phyloP scores from a whole-genome alignment of 495 filamentous ascomycete genomes.

The Hypoxylon trugodes region DNA sequence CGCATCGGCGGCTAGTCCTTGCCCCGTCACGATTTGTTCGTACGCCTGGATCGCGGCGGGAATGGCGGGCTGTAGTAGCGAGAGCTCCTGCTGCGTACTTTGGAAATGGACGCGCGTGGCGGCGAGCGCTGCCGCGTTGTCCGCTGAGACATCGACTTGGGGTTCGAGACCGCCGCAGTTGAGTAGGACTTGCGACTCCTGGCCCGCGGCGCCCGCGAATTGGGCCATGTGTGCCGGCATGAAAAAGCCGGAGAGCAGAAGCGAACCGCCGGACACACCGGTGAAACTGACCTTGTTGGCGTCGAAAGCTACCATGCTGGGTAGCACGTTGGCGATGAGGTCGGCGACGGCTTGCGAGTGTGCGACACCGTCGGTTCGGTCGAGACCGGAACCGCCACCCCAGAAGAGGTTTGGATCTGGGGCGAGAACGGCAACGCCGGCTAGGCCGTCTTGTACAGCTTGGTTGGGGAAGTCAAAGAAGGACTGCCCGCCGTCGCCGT shows the following conservation, averaged over 20 bases:
- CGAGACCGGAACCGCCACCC: constrained; percentile 57
- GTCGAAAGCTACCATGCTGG: constrained; percentile 57
- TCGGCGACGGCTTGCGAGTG: constrained; percentile 57
- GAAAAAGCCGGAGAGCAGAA: constrained; percentile 59
- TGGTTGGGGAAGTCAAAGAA: constrained; percentile 66
- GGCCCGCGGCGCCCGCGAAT: constrained; percentile 43
- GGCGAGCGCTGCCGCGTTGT: constrained; percentile 43
- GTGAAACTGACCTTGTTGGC: constrained; percentile 55
- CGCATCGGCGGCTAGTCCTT: constrained; percentile 46
- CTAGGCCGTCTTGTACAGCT: constrained; percentile 53
- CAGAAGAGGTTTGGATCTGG: constrained; percentile 61
- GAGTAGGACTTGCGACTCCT: constrained; percentile 51
- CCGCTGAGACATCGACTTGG: constrained; percentile 52
- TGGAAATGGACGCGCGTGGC: constrained; percentile 58
- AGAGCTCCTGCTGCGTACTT: constrained; percentile 56
- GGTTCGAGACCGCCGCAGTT: constrained; percentile 59
- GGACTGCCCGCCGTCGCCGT: constrained; percentile 64
- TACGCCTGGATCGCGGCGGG: constrained; percentile 58
- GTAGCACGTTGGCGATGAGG: constrained; percentile 50
- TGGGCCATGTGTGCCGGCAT: constrained; percentile 56
- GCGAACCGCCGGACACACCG: constrained; percentile 55
- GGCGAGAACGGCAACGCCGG: constrained; percentile 58
- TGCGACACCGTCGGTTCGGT: constrained; percentile 58
- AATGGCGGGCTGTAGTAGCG: constrained; percentile 53
- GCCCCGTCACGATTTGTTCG: constrained; percentile 48